Base-by-base conservation (phyloP, 2,329 filamentous ascomycete genomes). In the Taxawa tesnikishii region DNA sequence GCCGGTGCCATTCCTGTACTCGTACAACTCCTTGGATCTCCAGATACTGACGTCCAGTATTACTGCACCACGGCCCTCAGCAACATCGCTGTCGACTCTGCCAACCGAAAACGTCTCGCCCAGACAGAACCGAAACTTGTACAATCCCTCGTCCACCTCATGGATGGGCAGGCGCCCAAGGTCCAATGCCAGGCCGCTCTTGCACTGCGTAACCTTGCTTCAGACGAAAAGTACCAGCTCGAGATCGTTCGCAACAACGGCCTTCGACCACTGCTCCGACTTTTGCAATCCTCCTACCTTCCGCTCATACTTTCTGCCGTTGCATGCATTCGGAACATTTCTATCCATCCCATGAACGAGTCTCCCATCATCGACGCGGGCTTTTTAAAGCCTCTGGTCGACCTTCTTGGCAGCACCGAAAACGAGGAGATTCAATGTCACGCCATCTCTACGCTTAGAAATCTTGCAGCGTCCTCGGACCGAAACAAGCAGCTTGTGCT, bases 401-500 rank as follows among this genome's bases (percentile, higher is more conserved):
- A 96, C 44, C 70, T 98, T 2, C 71, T 98, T 6, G 88, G 90
- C 31, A 92, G 85, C 7, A 94, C 87, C 1, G 88, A 96, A 47
- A 94, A 94, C 51, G 90, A 98, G 57, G 90, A 98, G 54, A 98
- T 98, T 31, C 90, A 98, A 55, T 98, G 90, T 53, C 90, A 98
- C 52, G 90, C 90, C 36, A 98, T 98, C 43, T 96, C 90, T 4
- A 98, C 90, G 0, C 70, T 98, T 29, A 77, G 90, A 41, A 98
- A 98, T 50, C 68, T 98, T 37, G 90, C 90, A 5, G 90, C 90
- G 34, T 96, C 87, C 59, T 96, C 88, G 6, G 90, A 98, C 54
- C 78, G 84, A 41, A 98, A 98, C 70, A 98, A 98, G 63, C 83
- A 92, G 37, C 70, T 98, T n/a, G 90, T 98, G 1, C 65, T 98